Base-by-base conservation (phyloP, 2,329 filamentous ascomycete genomes). In the Pseudogymnoascus sp. region DNA sequence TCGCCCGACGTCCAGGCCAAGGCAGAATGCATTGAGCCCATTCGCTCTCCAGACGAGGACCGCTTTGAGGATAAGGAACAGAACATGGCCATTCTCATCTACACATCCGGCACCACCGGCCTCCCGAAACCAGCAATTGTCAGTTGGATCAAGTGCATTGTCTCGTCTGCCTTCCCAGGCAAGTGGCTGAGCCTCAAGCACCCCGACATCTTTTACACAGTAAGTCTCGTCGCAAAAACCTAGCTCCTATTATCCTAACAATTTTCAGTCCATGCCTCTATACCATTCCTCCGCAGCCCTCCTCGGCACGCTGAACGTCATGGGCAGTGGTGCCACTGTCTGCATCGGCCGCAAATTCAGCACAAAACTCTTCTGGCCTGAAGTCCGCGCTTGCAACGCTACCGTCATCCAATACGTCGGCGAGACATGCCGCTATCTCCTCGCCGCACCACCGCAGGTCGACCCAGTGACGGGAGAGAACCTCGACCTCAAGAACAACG, bases 341-440 rank as follows among this genome's bases (percentile, higher is more conserved):
- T 84, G 89, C 25, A 76, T 96, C 14, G 89, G 89, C 56, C 86
- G 84, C 68, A 90, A 88, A 69, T 96, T 96, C 77, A 92, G 89
- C 2, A 89, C 88, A 2, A 83, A 82, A 66, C 84, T 80, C 1
- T 95, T 93, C 75, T 95, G 90, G 88, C 78, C 84, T 14, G 89
- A 93, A 62, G 88, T 88, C 14, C 83, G 89, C n/a, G 81, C 82
- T 50, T 84, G 83, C 59, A 78, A 87, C 7, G 88, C 91, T 18
- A 95, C 89, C 1, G 81, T 87, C 3, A 88, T 96, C 66, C 91
- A 96, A 73, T 96, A 96, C 72, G 91, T 96, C 12, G 91, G 91
- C 61, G 91, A 96, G 75, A 93, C 90, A 0, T 88, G 91, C 67
- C 87, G 91, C 5, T 96, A 96, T 73, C 82, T 96, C 3, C 81